phyloP scores from a whole-genome alignment of 2,329 filamentous ascomycete species.

The Aureobasidium sp. region DNA sequence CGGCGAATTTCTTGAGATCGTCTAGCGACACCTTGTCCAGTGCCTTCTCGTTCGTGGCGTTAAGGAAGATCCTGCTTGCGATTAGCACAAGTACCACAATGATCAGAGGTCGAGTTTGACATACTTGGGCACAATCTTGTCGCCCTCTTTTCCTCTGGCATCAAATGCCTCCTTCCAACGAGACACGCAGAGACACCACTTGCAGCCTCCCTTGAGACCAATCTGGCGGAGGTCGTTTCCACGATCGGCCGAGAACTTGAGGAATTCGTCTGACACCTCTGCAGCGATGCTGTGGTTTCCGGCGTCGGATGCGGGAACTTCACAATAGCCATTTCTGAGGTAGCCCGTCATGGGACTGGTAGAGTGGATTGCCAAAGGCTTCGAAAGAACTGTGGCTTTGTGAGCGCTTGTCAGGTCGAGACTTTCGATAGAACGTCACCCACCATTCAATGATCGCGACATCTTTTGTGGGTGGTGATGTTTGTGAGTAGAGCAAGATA shows the following conservation, averaged over 20 bases:
- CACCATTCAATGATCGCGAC: constrained; percentile 32
- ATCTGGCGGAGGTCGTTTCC: constrained; percentile 53
- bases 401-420: neutral
- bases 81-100: constrained; percentile 24
- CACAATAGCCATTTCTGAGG: constrained; percentile 56
- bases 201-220: constrained; percentile 52
- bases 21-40: constrained; percentile 42
- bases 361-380: constrained; percentile 52
- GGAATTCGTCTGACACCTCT: constrained; percentile 53
- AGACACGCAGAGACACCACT: constrained; percentile 56
- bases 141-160: constrained; percentile 43
- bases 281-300: constrained; percentile 57
- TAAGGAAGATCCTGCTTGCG: constrained; percentile 36
- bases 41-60: constrained; percentile 48
- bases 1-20: constrained; percentile 45
- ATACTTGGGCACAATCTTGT: constrained; percentile 39
- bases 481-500: constrained; percentile 8
- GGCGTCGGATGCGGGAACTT: constrained; percentile 45
- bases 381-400: constrained; percentile 44
- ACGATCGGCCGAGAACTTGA: constrained; percentile 52
- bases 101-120: neutral
- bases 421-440: neutral
- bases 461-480: constrained; percentile 22
- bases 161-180: constrained; percentile 51
- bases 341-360: constrained; percentile 54